phyloP scores from a whole-genome alignment of 78 protist genomes.

The Planoprotostelium fungivorum region DNA sequence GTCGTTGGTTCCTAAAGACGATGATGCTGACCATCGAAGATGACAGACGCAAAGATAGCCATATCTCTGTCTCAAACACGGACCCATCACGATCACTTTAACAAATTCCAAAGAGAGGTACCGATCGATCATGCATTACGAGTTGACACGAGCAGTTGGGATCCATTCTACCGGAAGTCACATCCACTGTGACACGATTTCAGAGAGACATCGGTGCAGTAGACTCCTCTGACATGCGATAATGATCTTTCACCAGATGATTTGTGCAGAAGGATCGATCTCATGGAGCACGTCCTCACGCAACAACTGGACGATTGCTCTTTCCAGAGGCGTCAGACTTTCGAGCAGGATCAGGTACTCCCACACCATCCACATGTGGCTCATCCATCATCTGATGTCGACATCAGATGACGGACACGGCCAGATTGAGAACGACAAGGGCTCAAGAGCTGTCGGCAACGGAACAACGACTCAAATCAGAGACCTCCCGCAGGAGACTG shows the following conservation, averaged over 20 bases:
- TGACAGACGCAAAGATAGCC: not conserved
- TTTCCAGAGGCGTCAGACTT: not conserved
- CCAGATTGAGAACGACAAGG: no score
- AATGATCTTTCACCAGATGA: not conserved
- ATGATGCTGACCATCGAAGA: not conserved
- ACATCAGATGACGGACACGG: no score
- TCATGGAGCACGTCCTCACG: not conserved
- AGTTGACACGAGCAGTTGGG: not conserved
- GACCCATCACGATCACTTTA: not conserved
- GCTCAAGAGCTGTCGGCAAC: no score
- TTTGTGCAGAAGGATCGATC: not conserved
- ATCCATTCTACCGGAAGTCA: not conserved
- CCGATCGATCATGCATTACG: not conserved
- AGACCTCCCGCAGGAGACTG: no score
- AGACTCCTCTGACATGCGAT: no score
- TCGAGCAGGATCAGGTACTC: not conserved
- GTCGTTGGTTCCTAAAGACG: not conserved
- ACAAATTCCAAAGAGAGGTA: not conserved
- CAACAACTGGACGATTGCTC: not conserved
- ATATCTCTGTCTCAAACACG: not conserved
- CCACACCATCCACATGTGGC: not conserved
- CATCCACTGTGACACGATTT: not conserved
- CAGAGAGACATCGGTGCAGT: not conserved
- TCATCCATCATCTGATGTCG: no score
- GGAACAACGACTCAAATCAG: no score